phyloP scores from a whole-genome alignment of 768 basidiomycete species.

The Russula dissimulans region DNA sequence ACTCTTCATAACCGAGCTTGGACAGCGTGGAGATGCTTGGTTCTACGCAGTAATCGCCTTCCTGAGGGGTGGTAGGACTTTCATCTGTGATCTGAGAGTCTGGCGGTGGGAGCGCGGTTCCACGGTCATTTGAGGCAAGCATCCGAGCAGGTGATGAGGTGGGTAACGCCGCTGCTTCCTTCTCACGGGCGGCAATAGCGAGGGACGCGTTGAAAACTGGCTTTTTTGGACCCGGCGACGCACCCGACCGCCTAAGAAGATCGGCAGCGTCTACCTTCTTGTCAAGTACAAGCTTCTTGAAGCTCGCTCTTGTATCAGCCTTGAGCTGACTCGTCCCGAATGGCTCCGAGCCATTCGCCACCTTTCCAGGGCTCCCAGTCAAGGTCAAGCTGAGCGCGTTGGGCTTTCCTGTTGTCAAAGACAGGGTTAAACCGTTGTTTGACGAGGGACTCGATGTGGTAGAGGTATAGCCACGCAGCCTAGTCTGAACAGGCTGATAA shows the following conservation, averaged over 20 bases:
- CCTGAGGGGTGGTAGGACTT: conserved; percentile 28
- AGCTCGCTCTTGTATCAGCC: conserved; percentile 64
- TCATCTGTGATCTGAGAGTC: conserved; percentile 1
- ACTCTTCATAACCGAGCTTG: conserved; percentile 59
- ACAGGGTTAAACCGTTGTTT: conserved; percentile 34
- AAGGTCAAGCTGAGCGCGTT: conserved; percentile 45
- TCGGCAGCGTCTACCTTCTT: conserved; percentile 73
- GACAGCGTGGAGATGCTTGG: conserved; percentile 70
- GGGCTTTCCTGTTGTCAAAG: conserved; percentile 39
- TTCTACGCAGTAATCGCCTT: conserved; percentile 89
- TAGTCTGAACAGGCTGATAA: conserved; percentile 55
- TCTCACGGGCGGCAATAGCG: conserved; percentile 66
- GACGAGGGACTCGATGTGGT: conserved; percentile 31
- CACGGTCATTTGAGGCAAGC: conserved; percentile 29
- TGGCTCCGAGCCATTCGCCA: conserved; percentile 42
- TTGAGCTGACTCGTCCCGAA: conserved; percentile 59
- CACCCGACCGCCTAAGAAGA: conserved; percentile 37
- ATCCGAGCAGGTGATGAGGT: conserved; percentile 9
- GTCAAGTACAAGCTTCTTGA: conserved; percentile 87
- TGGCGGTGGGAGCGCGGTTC: conserved; percentile 13
- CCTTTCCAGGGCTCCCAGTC: conserved; percentile 32
- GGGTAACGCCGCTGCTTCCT: conserved; percentile 39
- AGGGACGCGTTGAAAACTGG: conserved; percentile 69
- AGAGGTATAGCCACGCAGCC: conserved; percentile 62
- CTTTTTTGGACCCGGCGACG: conserved; percentile 30